phyloP scores from a whole-genome alignment of 169 alveolate genomes.

The Fabrea salina region DNA sequence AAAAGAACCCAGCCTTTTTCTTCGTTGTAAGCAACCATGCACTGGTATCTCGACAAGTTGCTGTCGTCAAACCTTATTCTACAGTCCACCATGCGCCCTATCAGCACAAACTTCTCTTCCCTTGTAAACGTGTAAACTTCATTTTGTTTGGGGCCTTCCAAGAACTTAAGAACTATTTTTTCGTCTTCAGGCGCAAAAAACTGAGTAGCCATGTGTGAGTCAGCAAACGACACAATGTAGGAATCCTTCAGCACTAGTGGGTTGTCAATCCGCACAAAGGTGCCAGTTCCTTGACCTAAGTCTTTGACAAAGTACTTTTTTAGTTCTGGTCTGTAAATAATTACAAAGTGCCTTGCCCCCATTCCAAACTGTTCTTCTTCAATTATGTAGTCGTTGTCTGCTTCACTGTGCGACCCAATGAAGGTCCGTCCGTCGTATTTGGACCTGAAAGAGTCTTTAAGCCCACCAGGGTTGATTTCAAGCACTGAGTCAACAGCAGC shows the following conservation, averaged over 20 bases:
- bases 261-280: constrained; percentile 54
- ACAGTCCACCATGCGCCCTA: constrained; percentile 59
- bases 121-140: constrained; percentile 34
- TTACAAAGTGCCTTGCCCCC: constrained; percentile 61
- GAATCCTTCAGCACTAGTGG: constrained; percentile 45
- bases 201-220: constrained; percentile 55
- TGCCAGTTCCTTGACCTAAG: constrained; percentile 70
- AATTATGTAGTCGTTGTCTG: constrained; percentile 49
- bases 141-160: constrained; percentile 65
- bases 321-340: constrained; percentile 48
- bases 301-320: constrained; percentile 58
- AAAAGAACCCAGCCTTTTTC: constrained; percentile 13
- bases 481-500: background rate
- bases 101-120: constrained; percentile 14
- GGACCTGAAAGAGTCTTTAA: constrained; percentile 27
- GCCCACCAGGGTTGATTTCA: constrained; percentile 51
- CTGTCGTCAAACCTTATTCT: constrained; percentile 52
- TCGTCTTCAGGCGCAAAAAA: background rate
- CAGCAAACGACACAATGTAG: constrained; percentile 57
- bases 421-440: constrained; percentile 41
- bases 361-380: constrained; percentile 57
- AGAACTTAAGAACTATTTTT: constrained; percentile 47
- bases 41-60: constrained; percentile 49
- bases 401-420: constrained; percentile 41
- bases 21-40: constrained; percentile 4